Conservation (phyloP, 164 flowering plant genomes). For the Vitis riparia region DNA sequence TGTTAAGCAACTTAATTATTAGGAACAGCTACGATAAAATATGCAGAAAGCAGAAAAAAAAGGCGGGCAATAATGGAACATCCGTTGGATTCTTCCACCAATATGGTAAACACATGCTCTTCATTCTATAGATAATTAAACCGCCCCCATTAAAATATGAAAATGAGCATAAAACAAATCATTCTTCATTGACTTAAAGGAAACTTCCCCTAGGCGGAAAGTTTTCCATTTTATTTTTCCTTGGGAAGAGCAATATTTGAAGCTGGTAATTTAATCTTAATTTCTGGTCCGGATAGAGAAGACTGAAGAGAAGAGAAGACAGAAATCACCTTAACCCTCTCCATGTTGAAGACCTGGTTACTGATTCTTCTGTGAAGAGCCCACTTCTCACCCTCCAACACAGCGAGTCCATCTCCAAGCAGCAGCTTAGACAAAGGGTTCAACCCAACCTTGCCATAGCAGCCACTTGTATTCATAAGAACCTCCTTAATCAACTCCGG, state of each 20-base stretch:
- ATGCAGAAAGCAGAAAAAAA: no score
- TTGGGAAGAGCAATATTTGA: no score
- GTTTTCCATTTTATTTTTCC: not conserved
- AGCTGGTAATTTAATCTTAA: no score
- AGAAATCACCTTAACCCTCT: slow-evolving; percentile 25
- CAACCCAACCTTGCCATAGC: slow-evolving; percentile 24
- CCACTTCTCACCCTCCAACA: slow-evolving; percentile 59
- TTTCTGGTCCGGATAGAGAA: not conserved
- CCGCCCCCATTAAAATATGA: no score
- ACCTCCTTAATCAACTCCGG: slow-evolving; percentile 61
- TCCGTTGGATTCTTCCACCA: no score
- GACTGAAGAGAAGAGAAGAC: not conserved
- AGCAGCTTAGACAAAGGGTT: slow-evolving; percentile 48
- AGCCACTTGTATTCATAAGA: slow-evolving; percentile 34
- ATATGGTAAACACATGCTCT: no score
- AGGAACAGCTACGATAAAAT: no score
- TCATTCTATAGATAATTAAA: no score
- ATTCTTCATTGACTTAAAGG: no score
- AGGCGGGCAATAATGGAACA: no score
- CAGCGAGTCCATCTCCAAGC: slow-evolving; percentile 57
- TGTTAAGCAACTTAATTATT: no score
- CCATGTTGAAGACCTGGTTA: slow-evolving; percentile 48
- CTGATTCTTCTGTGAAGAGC: slow-evolving; percentile 54
- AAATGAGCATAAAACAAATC: no score
- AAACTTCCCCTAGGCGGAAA: not conserved